Evolutionary conservation across 2,329 filamentous ascomycete genomes (phyloP).

Genomic region (Ascochyta clinopodiicola): DNA sequence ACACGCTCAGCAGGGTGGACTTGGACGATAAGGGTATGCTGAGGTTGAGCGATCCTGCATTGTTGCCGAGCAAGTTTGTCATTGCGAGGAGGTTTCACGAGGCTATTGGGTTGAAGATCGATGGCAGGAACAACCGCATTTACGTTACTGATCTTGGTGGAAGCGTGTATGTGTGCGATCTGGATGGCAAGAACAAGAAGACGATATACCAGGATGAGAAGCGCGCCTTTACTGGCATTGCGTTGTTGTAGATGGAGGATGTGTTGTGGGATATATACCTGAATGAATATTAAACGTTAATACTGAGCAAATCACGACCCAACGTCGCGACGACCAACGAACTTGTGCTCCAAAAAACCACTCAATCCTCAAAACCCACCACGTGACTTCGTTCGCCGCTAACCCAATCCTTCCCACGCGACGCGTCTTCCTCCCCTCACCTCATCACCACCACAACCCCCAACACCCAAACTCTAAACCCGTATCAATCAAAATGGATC

Average conservation of each 20-base stretch:
- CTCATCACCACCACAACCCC: not conserved
- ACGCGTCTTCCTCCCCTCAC: conserved; percentile 6
- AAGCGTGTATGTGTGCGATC: conserved; percentile 17
- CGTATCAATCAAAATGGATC: conserved; percentile 32
- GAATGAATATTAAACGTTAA: too few species aligned
- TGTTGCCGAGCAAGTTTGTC: not conserved
- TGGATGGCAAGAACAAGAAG: conserved; percentile 22
- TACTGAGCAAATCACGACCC: too few species aligned
- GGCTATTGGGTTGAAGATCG: conserved; percentile 30
- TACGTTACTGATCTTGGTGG: conserved; percentile 32
- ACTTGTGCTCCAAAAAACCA: too few species aligned
- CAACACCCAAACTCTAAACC: not conserved
- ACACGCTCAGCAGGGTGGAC: conserved; percentile 56
- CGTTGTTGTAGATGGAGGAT: conserved; percentile 1
- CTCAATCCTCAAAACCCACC: not conserved
- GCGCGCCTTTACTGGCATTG: conserved; percentile 21
- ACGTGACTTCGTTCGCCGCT: conserved; percentile 11
- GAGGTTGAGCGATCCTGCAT: not conserved
- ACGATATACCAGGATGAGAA: conserved; percentile 18
- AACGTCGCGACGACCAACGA: too few species aligned
- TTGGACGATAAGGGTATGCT: conserved; percentile 41
- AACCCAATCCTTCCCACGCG: conserved; percentile 5
- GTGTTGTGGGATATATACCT: too few species aligned
- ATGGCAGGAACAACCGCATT: conserved; percentile 6
- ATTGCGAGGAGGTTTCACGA: conserved; percentile 32